Evolutionary conservation across 208 protist species (phyloP), one percentile per base, ranked within the genome.

Genomic region (Leptomonas pyrrhocoris): DNA sequence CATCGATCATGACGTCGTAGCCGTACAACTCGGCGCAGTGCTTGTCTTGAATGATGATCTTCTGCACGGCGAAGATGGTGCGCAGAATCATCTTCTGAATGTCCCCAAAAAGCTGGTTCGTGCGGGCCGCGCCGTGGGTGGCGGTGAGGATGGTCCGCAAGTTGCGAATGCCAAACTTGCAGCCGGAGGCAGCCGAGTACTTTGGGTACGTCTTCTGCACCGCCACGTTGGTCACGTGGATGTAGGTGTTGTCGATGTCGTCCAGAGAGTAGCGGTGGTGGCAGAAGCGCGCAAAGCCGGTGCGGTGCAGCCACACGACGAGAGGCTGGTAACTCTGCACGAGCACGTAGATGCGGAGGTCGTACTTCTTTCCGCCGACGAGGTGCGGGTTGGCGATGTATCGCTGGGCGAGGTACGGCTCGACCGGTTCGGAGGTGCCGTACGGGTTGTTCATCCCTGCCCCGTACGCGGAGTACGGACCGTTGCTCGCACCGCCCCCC

Each of bases 201-300:
- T 96, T 97, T 3, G 95, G 94, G 68, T 93, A 96, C 31, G 89
- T 95, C 82, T 98, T 98, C 77, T 99, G 97, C 65, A 99, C 94
- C 23, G 97, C 97, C 18, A 98, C 94, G 80, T 99, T 99, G 8
- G 98, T 99, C 34, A 99, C 90, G 69, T 99, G 98, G 38, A 99
- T 93, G 69, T 94, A 97, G 5, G 87, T 94, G 79, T 97, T 96
- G 48, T 95, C 91, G 46, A 97, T 94, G 65, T 97, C 92, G 43
- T 90, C 85, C 34, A 97, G 43, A 4, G 90, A 92, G 77, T 94
- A 99, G 56, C 92, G 87, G 59, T 96, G 91, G 51, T 97, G 93
- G 76, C 88, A 92, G 81, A 98, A 97, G 49, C 96, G 92, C 2
- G 92, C 95, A 45, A 98, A 93, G 6, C 94, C 96, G 31, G 95